Evolutionary conservation across 345 rosid species (phyloP).

Genomic region (Noccaea bulbosa): DNA sequence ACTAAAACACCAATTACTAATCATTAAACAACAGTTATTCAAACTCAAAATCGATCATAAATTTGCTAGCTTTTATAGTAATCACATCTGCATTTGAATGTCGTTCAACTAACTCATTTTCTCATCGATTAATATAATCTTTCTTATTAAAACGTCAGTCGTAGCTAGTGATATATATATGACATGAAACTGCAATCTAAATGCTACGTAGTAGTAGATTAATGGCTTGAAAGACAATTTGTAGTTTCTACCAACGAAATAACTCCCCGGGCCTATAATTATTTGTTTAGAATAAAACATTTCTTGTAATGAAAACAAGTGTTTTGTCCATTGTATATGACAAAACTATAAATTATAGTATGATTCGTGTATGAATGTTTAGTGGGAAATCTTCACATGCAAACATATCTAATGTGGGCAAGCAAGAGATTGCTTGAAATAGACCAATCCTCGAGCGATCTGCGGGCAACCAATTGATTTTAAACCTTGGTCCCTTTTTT

Average conservation of each 20-base stretch:
- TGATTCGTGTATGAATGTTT: conserved; percentile 13
- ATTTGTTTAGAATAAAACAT: neutral
- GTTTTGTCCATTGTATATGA: neutral
- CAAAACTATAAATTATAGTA: neutral
- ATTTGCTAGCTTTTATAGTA: conserved; percentile 1
- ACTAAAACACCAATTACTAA: neutral
- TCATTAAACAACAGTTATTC: neutral
- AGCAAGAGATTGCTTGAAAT: conserved; percentile 38
- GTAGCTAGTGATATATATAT: neutral
- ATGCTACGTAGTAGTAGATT: neutral
- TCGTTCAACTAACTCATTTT: neutral
- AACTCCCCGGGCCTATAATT: neutral
- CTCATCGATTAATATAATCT: neutral
- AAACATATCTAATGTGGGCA: conserved; percentile 46
- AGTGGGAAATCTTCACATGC: conserved; percentile 34
- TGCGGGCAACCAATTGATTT: conserved; percentile 35
- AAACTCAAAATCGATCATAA: conserved; percentile 2
- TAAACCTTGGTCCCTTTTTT: conserved; percentile 41
- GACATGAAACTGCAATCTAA: neutral
- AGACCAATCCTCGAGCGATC: conserved; percentile 36
- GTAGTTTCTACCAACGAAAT: neutral
- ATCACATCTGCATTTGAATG: conserved; percentile 13
- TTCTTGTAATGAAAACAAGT: neutral
- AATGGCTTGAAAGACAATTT: neutral
- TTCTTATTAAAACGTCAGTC: neutral